Percentiles rank a stretch among this genome's conserved stretches.
These are phyloP conservation scores for Candida krabiensis DNA, from an alignment of 805 yeast genomes.

Conservation along the genomic window DNA sequence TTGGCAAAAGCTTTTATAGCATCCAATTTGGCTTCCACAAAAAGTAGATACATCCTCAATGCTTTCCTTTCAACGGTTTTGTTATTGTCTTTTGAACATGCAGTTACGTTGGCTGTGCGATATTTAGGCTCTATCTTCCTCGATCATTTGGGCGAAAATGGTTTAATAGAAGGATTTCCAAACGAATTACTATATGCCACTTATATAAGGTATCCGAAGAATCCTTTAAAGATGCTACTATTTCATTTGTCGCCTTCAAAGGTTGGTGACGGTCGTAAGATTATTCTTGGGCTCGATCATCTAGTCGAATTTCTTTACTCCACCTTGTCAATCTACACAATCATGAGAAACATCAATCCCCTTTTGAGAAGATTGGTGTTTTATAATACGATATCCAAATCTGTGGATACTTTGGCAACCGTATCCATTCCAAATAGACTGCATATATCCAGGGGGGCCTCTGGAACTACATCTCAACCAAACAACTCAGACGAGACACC, in stretches of 20 bases:
- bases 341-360: conserved; percentile 30
- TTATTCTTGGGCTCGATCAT: conserved; percentile 27
- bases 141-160: conserved; percentile 1
- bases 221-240: conserved; percentile 22
- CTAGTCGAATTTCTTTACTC: conserved; percentile 29
- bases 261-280: conserved; percentile 12
- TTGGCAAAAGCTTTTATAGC: conserved; percentile 37
- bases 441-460: conserved; percentile 3
- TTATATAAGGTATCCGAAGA: conserved; percentile 19
- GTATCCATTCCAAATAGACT: conserved; percentile 17
- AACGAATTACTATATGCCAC: conserved; percentile 15
- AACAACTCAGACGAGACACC: conserved; percentile 1
- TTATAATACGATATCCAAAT: conserved; percentile 14
- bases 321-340: conserved; percentile 30
- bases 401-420: conserved; percentile 20
- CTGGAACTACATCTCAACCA: not conserved
- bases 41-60: conserved; percentile 27
- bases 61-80: conserved; percentile 27
- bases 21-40: conserved; percentile 32
- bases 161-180: conserved; percentile 1
- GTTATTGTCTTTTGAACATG: conserved; percentile 18
- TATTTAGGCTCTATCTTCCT: conserved; percentile 3
- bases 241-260: conserved; percentile 22
- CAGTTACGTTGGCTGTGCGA: conserved; percentile 2
- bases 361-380: conserved; percentile 19